A percentile compares a stretch with the other conserved stretches of the same genome.
phyloP scores from a whole-genome alignment of 2,329 filamentous ascomycete species.

The Stemphylium vesicarium region DNA sequence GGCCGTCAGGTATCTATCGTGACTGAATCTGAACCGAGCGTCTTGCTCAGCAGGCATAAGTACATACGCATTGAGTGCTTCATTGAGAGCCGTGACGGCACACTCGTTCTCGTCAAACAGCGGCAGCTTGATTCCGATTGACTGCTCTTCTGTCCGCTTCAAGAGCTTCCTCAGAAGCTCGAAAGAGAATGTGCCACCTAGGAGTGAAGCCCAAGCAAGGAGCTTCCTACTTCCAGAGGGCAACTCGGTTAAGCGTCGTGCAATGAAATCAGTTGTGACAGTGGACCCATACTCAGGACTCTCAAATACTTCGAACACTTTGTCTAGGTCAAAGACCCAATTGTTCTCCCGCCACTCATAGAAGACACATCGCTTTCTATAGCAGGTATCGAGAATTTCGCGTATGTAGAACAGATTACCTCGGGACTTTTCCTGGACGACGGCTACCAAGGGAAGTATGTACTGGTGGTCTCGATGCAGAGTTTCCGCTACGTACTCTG shows the following conservation, averaged over 20 bases:
- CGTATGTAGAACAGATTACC: conserved; percentile 92
- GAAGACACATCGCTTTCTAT: conserved; percentile 86
- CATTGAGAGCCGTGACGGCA: conserved; percentile 79
- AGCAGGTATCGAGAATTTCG: conserved; percentile 86
- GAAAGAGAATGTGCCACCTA: conserved; percentile 86
- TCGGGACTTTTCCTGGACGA: conserved; percentile 85
- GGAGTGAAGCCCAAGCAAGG: conserved; percentile 82
- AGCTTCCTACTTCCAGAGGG: conserved; percentile 77
- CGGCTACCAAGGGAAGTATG: conserved; percentile 76
- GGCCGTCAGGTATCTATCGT: conserved; percentile 85
- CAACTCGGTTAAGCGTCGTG: conserved; percentile 76
- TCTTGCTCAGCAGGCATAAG: conserved; percentile 83
- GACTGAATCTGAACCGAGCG: conserved; percentile 83
- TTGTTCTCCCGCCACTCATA: conserved; percentile 83
- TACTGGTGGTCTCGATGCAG: conserved; percentile 75
- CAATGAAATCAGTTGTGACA: conserved; percentile 82
- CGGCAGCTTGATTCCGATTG: conserved; percentile 54
- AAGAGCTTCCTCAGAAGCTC: conserved; percentile 78
- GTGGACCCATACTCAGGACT: conserved; percentile 79
- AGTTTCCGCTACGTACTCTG: conserved; percentile 81
- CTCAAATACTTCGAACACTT: conserved; percentile 83
- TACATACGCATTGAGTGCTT: conserved; percentile 78
- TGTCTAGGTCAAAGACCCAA: conserved; percentile 84
- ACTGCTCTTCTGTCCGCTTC: conserved; percentile 66
- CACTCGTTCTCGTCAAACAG: conserved; percentile 67